Evolutionary conservation across 257 asterid genomes (phyloP).

Genomic region (Rehmannia glutinosa): DNA sequence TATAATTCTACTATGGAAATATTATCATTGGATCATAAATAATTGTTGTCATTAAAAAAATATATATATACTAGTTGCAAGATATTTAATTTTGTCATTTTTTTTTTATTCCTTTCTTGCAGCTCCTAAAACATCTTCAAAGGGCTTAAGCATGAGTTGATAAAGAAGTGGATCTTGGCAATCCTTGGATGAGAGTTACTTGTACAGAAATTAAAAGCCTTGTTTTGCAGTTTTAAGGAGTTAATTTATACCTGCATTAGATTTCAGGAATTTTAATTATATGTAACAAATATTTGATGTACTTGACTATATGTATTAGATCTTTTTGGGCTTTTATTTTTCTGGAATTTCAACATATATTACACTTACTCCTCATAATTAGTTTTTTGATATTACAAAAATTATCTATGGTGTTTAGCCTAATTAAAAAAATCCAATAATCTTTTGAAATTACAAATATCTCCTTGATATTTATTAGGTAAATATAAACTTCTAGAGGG

Average conservation of each 20-base stretch:
- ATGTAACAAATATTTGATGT: not conserved
- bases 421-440: too few species aligned
- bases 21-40: not conserved
- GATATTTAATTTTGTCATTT: not conserved
- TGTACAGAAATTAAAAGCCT: constrained; percentile 22
- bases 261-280: not conserved
- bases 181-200: not conserved
- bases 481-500: too few species aligned
- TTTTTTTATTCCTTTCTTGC: not conserved
- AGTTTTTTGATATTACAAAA: too few species aligned
- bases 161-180: not conserved
- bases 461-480: too few species aligned
- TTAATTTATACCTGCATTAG: not conserved
- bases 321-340: too few species aligned
- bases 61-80: not conserved
- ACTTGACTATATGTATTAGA: not conserved
- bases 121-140: constrained; percentile 27
- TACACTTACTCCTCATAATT: not conserved
- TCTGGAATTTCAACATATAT: not conserved
- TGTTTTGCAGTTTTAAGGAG: not conserved
- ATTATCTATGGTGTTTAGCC: too few species aligned
- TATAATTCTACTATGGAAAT: not conserved
- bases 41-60: too few species aligned
- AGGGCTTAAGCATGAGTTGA: constrained; percentile 16
- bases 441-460: too few species aligned